phyloP scores from a whole-genome alignment of 2,329 filamentous ascomycete species.

The Coniosporium tulheliwenetii region DNA sequence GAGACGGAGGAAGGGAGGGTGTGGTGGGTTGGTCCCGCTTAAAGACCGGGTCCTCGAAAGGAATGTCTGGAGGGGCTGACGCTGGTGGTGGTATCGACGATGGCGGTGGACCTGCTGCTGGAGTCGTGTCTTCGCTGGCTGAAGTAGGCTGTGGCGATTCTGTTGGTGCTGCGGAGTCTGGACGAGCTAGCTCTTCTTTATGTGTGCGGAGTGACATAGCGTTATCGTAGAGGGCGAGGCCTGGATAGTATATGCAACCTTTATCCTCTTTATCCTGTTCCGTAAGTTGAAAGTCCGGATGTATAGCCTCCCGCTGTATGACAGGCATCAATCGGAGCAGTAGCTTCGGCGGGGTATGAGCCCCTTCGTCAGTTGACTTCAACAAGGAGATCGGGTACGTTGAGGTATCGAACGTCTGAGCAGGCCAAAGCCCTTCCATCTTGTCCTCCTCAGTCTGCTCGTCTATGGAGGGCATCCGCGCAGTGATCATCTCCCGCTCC shows the following conservation, averaged over 20 bases:
- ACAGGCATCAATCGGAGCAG: constrained; percentile 36
- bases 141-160: neutral
- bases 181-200: neutral
- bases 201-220: constrained; percentile 3
- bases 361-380: neutral
- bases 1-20: too few species aligned
- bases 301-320: constrained; percentile 35
- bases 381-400: constrained; percentile 3
- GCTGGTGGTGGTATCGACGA: too few species aligned
- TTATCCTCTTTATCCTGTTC: constrained; percentile 27
- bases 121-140: too few species aligned
- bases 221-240: constrained; percentile 34
- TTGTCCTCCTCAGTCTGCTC: constrained; percentile 17
- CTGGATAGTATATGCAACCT: constrained; percentile 33
- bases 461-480: constrained; percentile 28
- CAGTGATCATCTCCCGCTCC: constrained; percentile 38
- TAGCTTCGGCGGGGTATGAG: constrained; percentile 17
- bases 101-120: too few species aligned
- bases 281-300: constrained; percentile 24
- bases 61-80: too few species aligned
- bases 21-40: too few species aligned
- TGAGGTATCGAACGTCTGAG: constrained; percentile 15
- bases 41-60: too few species aligned
- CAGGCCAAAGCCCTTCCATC: constrained; percentile 17
- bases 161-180: neutral